Conservation (phyloP, 306 rosid genomes). For the Sechiopsis laciniata region DNA sequence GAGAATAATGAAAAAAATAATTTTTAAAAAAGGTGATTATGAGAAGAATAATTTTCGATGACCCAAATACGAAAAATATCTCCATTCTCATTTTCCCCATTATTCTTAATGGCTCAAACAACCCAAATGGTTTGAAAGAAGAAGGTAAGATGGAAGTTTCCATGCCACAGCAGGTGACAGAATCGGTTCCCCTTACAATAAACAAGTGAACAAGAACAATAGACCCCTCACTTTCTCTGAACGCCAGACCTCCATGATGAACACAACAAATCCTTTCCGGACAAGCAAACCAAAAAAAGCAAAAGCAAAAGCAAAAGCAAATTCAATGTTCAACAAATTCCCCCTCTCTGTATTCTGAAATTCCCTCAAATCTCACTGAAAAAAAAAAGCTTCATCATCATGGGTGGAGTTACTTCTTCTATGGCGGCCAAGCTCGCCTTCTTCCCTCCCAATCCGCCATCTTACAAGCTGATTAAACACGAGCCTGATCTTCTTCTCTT, state of each 20-base stretch:
- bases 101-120: too few species aligned
- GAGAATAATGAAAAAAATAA: too few species aligned
- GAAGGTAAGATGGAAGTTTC: constrained; percentile 10
- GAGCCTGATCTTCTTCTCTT: constrained; percentile 53
- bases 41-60: too few species aligned
- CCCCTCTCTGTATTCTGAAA: not conserved
- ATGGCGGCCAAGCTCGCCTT: constrained; percentile 88
- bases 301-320: not conserved
- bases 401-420: constrained; percentile 90
- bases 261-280: constrained; percentile 10
- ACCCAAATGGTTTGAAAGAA: too few species aligned
- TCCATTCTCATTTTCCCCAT: too few species aligned
- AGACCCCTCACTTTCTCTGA: constrained; percentile 13
- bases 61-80: too few species aligned
- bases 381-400: constrained; percentile 22
- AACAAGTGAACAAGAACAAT: constrained; percentile 26
- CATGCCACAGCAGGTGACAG: constrained; percentile 21
- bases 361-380: not conserved
- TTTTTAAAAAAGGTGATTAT: too few species aligned
- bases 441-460: constrained; percentile 79
- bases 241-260: not conserved
- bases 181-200: constrained; percentile 24
- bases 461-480: constrained; percentile 47
- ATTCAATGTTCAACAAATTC: not conserved
- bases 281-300: not conserved